Evolutionary conservation across 2,329 filamentous ascomycete species (phyloP).

Genomic region (Whalleya microplaca): DNA sequence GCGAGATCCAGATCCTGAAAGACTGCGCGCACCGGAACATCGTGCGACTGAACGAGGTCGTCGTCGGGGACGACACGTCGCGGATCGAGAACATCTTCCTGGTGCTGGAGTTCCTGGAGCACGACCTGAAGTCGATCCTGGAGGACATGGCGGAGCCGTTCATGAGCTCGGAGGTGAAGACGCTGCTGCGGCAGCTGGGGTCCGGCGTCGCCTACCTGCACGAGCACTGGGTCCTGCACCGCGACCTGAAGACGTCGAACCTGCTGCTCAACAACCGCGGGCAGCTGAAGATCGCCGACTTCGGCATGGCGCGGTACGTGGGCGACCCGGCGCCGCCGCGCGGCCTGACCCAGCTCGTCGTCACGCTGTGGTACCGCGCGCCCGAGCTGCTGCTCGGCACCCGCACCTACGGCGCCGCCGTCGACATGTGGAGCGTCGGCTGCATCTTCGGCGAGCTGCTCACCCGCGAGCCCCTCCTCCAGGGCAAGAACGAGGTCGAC

Average conservation of each 20-base stretch:
- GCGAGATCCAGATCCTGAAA: slow-evolving; percentile 90
- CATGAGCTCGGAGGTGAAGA: slow-evolving; percentile 89
- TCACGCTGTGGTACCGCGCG: slow-evolving; percentile 95
- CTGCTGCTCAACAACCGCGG: slow-evolving; percentile 95
- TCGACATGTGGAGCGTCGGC: slow-evolving; percentile 96
- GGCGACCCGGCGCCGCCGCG: slow-evolving; percentile 74
- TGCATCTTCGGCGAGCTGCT: slow-evolving; percentile 95
- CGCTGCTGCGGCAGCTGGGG: slow-evolving; percentile 80
- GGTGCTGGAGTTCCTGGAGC: slow-evolving; percentile 96
- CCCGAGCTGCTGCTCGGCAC: slow-evolving; percentile 88
- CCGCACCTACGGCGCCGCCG: slow-evolving; percentile 70
- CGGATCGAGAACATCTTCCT: slow-evolving; percentile 72
- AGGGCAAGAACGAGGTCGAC: slow-evolving; percentile 91
- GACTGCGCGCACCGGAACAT: slow-evolving; percentile 82
- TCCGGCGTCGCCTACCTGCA: slow-evolving; percentile 86
- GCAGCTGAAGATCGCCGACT: slow-evolving; percentile 93
- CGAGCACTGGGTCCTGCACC: slow-evolving; percentile 86
- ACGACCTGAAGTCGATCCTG: slow-evolving; percentile 91
- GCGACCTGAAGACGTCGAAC: slow-evolving; percentile 92
- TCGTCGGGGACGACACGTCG: slow-evolving; percentile 63
- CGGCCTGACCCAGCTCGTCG: slow-evolving; percentile 89
- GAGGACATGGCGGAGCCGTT: slow-evolving; percentile 96
- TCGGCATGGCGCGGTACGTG: slow-evolving; percentile 94
- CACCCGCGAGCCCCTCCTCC: slow-evolving; percentile 78
- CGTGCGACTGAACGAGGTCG: slow-evolving; percentile 80